phyloP scores from a whole-genome alignment of 495 filamentous ascomycete genomes.

The Collariella sp. region DNA sequence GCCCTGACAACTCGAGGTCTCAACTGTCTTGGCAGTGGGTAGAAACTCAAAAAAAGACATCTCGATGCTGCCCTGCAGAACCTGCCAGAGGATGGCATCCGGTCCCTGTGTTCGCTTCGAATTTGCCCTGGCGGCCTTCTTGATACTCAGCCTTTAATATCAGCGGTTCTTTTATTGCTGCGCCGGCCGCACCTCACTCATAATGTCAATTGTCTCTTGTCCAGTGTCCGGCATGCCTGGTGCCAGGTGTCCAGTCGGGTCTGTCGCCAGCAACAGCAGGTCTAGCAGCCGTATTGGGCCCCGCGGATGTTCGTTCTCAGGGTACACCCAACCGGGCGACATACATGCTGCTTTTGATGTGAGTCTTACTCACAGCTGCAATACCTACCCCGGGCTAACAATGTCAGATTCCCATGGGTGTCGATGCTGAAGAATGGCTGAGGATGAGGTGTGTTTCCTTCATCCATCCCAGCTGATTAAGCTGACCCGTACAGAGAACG shows the following conservation, averaged over 20 bases:
- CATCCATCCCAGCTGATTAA: neutral
- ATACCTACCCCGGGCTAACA: constrained; percentile 1
- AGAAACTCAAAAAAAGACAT: too few species aligned
- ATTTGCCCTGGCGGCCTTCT: constrained; percentile 1
- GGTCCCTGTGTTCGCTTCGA: neutral
- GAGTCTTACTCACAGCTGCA: neutral
- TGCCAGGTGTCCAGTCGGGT: constrained; percentile 21
- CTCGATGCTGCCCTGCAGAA: too few species aligned
- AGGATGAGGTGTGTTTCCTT: constrained; percentile 22
- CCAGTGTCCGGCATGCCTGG: constrained; percentile 23
- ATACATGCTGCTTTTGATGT: constrained; percentile 35
- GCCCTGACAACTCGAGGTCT: too few species aligned
- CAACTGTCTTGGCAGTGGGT: too few species aligned
- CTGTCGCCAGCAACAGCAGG: constrained; percentile 16
- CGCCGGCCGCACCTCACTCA: neutral
- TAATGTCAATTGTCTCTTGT: constrained; percentile 18
- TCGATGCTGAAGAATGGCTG: constrained; percentile 30
- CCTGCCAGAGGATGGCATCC: too few species aligned
- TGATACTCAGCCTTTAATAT: neutral
- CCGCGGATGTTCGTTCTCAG: constrained; percentile 29
- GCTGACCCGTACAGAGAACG: constrained; percentile 19
- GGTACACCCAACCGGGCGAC: constrained; percentile 28
- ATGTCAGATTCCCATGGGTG: constrained; percentile 27
- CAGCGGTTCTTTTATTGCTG: neutral
- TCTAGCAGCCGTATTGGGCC: constrained; percentile 26